Evolutionary conservation across 2,329 filamentous ascomycete genomes (phyloP).

Genomic region (Ophiocordyceps polyrhachis-furcata): DNA sequence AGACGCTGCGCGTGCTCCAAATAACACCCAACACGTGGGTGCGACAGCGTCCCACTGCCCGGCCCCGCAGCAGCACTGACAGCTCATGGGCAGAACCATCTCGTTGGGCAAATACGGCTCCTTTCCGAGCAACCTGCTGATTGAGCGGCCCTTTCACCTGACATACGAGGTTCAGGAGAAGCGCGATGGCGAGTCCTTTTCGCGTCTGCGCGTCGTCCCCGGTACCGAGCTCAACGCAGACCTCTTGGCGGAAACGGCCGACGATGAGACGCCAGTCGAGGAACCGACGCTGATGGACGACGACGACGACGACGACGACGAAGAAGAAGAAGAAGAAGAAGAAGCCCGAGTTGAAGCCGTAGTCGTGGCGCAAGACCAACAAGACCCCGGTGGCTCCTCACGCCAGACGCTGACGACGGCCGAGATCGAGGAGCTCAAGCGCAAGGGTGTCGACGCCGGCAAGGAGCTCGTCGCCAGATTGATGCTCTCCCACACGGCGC

Average conservation of each 20-base stretch:
- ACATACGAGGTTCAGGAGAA: slow-evolving; percentile 79
- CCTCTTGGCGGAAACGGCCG: slow-evolving; percentile 32
- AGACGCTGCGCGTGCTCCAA: slow-evolving; percentile 36
- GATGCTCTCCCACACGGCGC: slow-evolving; percentile 67
- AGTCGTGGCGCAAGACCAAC: slow-evolving; percentile 34
- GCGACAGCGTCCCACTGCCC: neutral
- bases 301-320: slow-evolving; percentile 7
- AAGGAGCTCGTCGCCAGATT: slow-evolving; percentile 88
- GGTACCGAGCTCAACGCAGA: slow-evolving; percentile 72
- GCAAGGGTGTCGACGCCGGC: slow-evolving; percentile 57
- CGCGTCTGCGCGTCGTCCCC: slow-evolving; percentile 58
- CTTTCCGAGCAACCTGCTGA: slow-evolving; percentile 74
- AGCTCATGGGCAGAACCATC: slow-evolving; percentile 43
- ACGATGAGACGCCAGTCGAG: slow-evolving; percentile 11
- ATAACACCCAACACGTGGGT: slow-evolving; percentile 40
- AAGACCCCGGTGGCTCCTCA: slow-evolving; percentile 40
- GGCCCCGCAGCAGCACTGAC: neutral
- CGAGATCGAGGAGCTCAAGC: slow-evolving; percentile 59
- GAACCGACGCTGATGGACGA: slow-evolving; percentile 25
- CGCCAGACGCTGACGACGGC: slow-evolving; percentile 61
- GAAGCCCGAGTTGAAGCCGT: no score
- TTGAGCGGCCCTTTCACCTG: slow-evolving; percentile 79
- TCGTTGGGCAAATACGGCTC: slow-evolving; percentile 84
- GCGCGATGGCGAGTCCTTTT: slow-evolving; percentile 41
- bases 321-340: no score